Conservation (phyloP, 768 basidiomycete species). For the Hemileccinum rubropunctum region DNA sequence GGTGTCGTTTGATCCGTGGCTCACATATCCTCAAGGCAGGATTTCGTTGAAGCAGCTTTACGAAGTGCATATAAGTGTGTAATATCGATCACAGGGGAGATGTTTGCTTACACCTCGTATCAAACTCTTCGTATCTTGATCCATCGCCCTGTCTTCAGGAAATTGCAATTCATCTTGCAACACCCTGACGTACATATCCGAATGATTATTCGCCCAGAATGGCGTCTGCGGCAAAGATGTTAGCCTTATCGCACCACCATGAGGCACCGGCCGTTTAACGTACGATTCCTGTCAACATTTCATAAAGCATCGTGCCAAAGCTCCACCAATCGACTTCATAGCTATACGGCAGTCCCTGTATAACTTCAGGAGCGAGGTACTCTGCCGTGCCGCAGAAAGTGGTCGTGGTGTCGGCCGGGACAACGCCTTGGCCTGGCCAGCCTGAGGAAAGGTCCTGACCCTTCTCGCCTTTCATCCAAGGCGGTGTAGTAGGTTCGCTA, state of each 20-base stretch:
- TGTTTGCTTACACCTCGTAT: conserved; percentile 80
- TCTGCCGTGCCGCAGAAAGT: conserved; percentile 97
- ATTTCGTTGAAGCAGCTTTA: conserved; percentile 86
- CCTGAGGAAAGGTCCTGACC: conserved; percentile 49
- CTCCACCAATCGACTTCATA: conserved; percentile 99
- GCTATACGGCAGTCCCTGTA: conserved; percentile 84
- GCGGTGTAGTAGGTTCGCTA: conserved; percentile 50
- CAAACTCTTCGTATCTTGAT: conserved; percentile 92
- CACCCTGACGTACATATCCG: conserved; percentile 93
- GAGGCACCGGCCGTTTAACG: conserved; percentile 20
- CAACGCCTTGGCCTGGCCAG: conserved; percentile 55
- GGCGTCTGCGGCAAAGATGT: conserved; percentile 59
- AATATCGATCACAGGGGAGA: background rate
- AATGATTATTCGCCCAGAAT: conserved; percentile 89
- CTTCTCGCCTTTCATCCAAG: conserved; percentile 74
- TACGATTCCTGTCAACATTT: conserved; percentile 95
- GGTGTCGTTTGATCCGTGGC: conserved; percentile 89
- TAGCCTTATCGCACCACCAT: conserved; percentile 13
- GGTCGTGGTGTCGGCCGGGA: conserved; percentile 62
- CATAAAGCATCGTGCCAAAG: conserved; percentile 95
- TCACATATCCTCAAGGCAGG: conserved; percentile 89
- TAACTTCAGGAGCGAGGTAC: conserved; percentile 95
- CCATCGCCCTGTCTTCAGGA: conserved; percentile 88
- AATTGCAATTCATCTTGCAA: conserved; percentile 88
- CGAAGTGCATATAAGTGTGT: conserved; percentile 11